Conservation (phyloP, 1,139 yeast species). For the Schizosaccharomyces versatilis region DNA sequence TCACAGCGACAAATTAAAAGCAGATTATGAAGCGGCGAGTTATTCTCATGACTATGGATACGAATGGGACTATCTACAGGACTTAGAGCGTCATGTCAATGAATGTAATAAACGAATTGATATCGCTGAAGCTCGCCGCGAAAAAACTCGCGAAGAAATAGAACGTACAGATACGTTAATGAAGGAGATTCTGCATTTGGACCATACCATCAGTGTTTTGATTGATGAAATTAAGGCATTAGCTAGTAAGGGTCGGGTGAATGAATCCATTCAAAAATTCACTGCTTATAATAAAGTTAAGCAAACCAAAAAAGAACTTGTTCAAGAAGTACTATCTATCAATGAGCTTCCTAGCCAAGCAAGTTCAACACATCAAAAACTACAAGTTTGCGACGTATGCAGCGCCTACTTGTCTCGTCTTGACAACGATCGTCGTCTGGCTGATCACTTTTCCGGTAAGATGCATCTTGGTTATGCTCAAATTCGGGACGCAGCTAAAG, state of each 20-base stretch:
- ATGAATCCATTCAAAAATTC: conserved; percentile 29
- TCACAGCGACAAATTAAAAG: conserved; percentile 54
- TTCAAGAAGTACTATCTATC: conserved; percentile 14
- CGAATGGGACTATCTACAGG: conserved; percentile 29
- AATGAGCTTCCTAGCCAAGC: conserved; percentile 32
- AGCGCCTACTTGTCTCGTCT: conserved; percentile 74
- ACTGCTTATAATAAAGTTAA: conserved; percentile 24
- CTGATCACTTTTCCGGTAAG: conserved; percentile 75
- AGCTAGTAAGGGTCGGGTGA: conserved; percentile 29
- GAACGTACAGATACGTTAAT: conserved; percentile 25
- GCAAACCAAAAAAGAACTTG: conserved; percentile 13
- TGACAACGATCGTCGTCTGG: conserved; percentile 73
- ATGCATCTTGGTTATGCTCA: conserved; percentile 10
- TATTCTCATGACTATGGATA: conserved; percentile 38
- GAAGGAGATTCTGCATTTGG: conserved; percentile 43
- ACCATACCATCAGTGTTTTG: conserved; percentile 44
- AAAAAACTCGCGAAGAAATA: conserved; percentile 59
- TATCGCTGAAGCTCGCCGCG: conserved; percentile 43
- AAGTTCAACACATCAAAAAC: conserved; percentile 56
- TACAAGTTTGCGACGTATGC: conserved; percentile 79
- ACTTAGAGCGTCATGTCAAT: conserved; percentile 31
- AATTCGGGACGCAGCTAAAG: conserved; percentile 3
- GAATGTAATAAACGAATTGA: conserved; percentile 51
- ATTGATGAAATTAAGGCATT: conserved; percentile 46
- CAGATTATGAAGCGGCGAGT: conserved; percentile 41